Evolutionary conservation across 108 stramenopile genomes (phyloP).

Genomic region (Pseudonitzschia multistriata): DNA sequence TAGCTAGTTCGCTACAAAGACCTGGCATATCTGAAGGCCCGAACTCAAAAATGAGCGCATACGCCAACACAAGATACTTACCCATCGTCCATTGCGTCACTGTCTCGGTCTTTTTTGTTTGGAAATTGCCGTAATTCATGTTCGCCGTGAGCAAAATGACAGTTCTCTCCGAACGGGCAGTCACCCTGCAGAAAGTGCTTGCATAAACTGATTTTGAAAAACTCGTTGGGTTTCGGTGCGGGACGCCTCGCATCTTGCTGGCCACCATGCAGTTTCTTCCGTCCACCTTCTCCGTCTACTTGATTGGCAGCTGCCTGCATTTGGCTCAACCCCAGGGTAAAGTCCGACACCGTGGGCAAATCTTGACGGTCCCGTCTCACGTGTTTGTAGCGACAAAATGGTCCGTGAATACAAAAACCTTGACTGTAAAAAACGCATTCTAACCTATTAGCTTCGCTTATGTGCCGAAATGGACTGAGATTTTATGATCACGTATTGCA

Average conservation of each 20-base stretch:
- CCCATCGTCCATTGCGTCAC: conserved; percentile 2
- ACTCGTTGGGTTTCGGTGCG: conserved; percentile 88
- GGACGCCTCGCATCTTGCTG: conserved; percentile 37
- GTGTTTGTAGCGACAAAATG: conserved; percentile 90
- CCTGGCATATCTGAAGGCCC: too few relatives aligned
- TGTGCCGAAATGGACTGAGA: conserved; percentile 79
- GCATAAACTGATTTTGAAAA: conserved; percentile 86
- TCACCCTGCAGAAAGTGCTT: conserved; percentile 87
- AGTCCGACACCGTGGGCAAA: conserved; percentile 79
- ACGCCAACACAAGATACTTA: not conserved
- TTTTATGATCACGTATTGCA: not conserved
- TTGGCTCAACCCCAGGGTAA: conserved; percentile 83
- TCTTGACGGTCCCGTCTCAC: conserved; percentile 66
- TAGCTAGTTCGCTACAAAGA: too few relatives aligned
- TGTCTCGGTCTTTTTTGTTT: conserved; percentile 25
- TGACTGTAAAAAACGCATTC: conserved; percentile 93
- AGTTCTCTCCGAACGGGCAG: conserved; percentile 84
- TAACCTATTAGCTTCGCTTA: conserved; percentile 84
- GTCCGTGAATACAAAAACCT: conserved; percentile 94
- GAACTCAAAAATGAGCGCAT: not conserved
- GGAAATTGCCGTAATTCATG: conserved; percentile 69
- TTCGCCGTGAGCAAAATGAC: conserved; percentile 89
- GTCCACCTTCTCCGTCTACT: conserved; percentile 23
- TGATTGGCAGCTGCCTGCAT: conserved; percentile 82
- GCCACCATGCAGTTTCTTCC: conserved; percentile 31